Base-by-base conservation (phyloP, 1,139 yeast species). In the Lizanozyma gosingica region DNA sequence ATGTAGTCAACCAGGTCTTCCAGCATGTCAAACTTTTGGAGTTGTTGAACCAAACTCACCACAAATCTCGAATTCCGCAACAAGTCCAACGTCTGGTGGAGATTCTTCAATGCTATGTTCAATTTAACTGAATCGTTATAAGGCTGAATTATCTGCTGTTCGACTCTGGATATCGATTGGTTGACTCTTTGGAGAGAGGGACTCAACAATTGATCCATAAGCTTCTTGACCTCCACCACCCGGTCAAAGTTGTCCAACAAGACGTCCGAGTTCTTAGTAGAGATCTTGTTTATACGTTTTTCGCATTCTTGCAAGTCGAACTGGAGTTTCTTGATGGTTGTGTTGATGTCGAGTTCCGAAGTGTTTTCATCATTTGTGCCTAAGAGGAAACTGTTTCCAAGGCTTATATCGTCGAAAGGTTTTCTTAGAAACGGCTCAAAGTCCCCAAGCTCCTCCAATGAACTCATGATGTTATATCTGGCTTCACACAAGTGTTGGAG, bases 11-110 rank as follows among this genome's bases (percentile, higher is more conserved):
- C 45, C n/a, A n/a, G n/a, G 16, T 39, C 37, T 6, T 37, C 45
- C 40, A 47, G 48, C 17, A 48, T 41, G n/a, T 41, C 39, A 18
- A 41, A 35, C 35, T 47, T 42, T 35, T 49, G 53, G 11, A 35
- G 34, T 22, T 22, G 29, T 11, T 22, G 29, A 11, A 22, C 29
- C 29, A 22, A 22, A 22, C 29, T 22, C 29, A 22, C 29, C 29
- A 22, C 29, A 22, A 22, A 22, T 11, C 29, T 22, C 11, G 29
- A 22, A 11, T 22, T 22, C 29, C 29, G 29, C 11, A 22, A 11
- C 29, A 22, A 22, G 29, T 22, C 29, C 11, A 22, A 22, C 6
- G 29, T 22, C 29, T 22, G 29, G 11, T 22, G 29, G 11, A 22
- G 29, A 22, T 22, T 22, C 29, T 22, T 22, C 11, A 22, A 22